Conservation (phyloP, 805 yeast genomes). For the Monosporozyma unispora region DNA sequence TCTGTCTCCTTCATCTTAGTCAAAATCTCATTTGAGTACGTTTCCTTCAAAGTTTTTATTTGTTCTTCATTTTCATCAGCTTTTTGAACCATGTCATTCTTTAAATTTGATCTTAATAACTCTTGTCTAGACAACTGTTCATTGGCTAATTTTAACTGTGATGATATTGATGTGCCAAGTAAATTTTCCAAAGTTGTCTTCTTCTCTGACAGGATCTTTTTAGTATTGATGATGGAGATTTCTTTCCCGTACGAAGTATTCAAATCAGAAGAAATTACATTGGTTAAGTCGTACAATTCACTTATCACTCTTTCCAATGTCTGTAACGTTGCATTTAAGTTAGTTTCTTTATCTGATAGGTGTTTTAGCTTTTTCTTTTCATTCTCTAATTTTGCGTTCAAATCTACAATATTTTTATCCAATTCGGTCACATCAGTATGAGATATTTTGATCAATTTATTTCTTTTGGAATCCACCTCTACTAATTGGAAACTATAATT, state of each 20-base stretch:
- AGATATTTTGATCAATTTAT: slow-evolving; percentile 49
- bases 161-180: slow-evolving; percentile 33
- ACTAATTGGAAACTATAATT: slow-evolving; percentile 48
- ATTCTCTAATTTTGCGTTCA: slow-evolving; percentile 37
- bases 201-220: slow-evolving; percentile 37
- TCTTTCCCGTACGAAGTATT: slow-evolving; percentile 32
- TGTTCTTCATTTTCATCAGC: slow-evolving; percentile 39
- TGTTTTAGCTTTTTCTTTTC: slow-evolving; percentile 31
- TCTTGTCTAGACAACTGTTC: slow-evolving; percentile 44
- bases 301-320: slow-evolving; percentile 38
- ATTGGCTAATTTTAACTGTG: slow-evolving; percentile 32
- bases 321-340: slow-evolving; percentile 46
- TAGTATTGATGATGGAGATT: slow-evolving; percentile 40
- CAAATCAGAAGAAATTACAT: slow-evolving; percentile 41
- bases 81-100: slow-evolving; percentile 36
- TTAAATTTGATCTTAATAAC: slow-evolving; percentile 39
- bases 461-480: slow-evolving; percentile 50
- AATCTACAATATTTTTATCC: slow-evolving; percentile 42
- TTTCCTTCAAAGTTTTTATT: slow-evolving; percentile 36
- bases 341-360: slow-evolving; percentile 42
- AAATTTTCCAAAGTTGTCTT: slow-evolving; percentile 33
- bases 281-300: slow-evolving; percentile 23
- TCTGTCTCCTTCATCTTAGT: slow-evolving; percentile 42
- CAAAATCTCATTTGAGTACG: slow-evolving; percentile 40
- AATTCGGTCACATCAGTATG: slow-evolving; percentile 52